phyloP scores from a whole-genome alignment of 73 alveolate genomes.

The Halteria grandinella region DNA sequence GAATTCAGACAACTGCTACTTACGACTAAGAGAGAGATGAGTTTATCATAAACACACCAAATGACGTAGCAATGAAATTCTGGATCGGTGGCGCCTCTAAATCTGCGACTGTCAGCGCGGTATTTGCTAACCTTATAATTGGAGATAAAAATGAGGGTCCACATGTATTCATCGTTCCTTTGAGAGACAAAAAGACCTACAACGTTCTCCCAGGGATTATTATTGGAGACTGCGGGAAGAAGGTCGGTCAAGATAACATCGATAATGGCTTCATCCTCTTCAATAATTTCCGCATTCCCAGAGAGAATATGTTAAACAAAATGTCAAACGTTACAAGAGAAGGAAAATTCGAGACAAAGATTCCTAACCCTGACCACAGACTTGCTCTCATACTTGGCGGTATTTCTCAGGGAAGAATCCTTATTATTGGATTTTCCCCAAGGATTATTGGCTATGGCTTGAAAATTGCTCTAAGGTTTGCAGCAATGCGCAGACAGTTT shows the following conservation, averaged over 20 bases:
- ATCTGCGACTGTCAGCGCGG: conserved; percentile 56
- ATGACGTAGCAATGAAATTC: conserved; percentile 45
- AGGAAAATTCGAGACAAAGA: conserved; percentile 67
- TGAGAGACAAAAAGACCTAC: conserved; percentile 75
- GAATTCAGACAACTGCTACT: conserved; percentile 57
- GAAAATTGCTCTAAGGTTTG: conserved; percentile 65
- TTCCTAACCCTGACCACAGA: conserved; percentile 42
- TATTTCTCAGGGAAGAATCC: conserved; percentile 42
- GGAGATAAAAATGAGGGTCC: conserved; percentile 78
- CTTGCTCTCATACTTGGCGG: conserved; percentile 34
- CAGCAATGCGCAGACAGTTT: conserved; percentile 68
- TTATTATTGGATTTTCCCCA: conserved; percentile 30
- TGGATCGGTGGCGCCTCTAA: conserved; percentile 69
- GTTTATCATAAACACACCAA: conserved; percentile 61
- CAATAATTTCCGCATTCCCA: conserved; percentile 44
- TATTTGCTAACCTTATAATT: conserved; percentile 56
- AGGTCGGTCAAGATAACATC: conserved; percentile 49
- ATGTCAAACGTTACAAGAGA: conserved; percentile 62
- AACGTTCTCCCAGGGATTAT: conserved; percentile 32
- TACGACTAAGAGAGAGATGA: conserved; percentile 44
- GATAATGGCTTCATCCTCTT: conserved; percentile 59
- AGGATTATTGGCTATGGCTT: conserved; percentile 11
- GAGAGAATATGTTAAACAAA: conserved; percentile 57
- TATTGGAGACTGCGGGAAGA: conserved; percentile 61
- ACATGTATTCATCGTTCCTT: conserved; percentile 82